Base-by-base conservation (phyloP, 2,329 filamentous ascomycete species). In the Fusarium clavum region DNA sequence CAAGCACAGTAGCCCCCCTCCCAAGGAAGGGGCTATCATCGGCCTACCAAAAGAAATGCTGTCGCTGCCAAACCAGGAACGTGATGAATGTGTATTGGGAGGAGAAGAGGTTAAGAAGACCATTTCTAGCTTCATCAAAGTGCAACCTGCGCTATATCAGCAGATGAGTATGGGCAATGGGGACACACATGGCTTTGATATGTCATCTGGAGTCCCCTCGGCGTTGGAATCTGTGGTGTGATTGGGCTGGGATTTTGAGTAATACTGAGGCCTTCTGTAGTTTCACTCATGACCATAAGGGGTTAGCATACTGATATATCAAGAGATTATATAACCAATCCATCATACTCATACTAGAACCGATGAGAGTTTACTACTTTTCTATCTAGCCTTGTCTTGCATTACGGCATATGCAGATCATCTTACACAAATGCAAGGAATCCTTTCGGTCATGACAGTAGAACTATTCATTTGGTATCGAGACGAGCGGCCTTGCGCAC, bases 91-190 rank as follows among this genome's bases (percentile, higher is more conserved):
- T 20, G 24, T 20, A 20, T 32, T 29, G n/a, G n/a, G 24, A 7
- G 41, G 12, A 45, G 38, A 27, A 25, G 22, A 44, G n/a, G 20
- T 45, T 13, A 30, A 29, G 40, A 14, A 27, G 34, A 18, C 24
- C 24, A 48, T 4, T 18, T 34, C 41, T 25, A 55, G 32, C 32
- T 61, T 71, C 25, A 22, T 69, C 52, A 61, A 48, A 29, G 11
- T 34, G 30, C 41, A 43, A 10, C 53, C 61, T 18, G 54, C 69
- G 20, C 61, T 71, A 24, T 71, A 71, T 29, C 68, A 49, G 40
- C 58, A 18, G 16, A 71, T 71, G 56, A 58, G 48, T 22, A 71
- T 71, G 69, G 69, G 69, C 4, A 71, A 66, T 18, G 69, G 68
- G 14, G 47, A 59, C 40, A 53, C 68, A 27, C 69, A 71, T 56